Evolutionary conservation across 306 rosid species (phyloP).

Genomic region (barrel medic (Medicago truncatula)): DNA sequence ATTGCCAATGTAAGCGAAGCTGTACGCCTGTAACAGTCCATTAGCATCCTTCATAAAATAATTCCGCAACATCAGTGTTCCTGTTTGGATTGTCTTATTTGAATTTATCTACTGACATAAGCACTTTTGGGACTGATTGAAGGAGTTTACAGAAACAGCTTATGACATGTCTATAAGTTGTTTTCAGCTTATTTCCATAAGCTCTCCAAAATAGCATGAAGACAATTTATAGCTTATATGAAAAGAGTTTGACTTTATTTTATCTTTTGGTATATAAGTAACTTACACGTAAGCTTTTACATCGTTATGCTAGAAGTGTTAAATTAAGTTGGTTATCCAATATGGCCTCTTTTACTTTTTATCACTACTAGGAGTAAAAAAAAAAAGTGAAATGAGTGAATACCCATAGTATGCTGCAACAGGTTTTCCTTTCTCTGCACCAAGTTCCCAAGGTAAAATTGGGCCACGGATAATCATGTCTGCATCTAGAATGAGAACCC

Average conservation of each 20-base stretch:
- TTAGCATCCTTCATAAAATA: neutral
- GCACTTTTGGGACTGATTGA: neutral
- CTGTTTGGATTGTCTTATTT: neutral
- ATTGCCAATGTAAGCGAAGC: neutral
- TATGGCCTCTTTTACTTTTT: neutral
- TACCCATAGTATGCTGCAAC: conserved; percentile 98
- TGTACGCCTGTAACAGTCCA: no score
- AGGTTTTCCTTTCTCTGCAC: conserved; percentile 95
- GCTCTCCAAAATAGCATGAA: neutral
- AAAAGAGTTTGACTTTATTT: neutral
- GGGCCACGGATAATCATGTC: conserved; percentile 98
- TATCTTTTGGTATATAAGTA: neutral
- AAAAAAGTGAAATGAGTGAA: no score
- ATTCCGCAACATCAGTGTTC: neutral
- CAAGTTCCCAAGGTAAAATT: conserved; percentile 95
- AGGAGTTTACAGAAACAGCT: neutral
- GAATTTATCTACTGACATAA: neutral
- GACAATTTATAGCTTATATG: no score
- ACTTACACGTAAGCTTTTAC: no score
- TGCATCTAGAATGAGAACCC: conserved; percentile 98
- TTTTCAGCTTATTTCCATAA: neutral
- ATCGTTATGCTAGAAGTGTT: neutral
- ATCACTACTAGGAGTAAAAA: conserved; percentile 24
- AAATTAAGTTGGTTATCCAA: neutral
- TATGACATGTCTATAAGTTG: neutral